Base-by-base conservation (phyloP, 2,329 filamentous ascomycete genomes). In the Neonectria punicea region DNA sequence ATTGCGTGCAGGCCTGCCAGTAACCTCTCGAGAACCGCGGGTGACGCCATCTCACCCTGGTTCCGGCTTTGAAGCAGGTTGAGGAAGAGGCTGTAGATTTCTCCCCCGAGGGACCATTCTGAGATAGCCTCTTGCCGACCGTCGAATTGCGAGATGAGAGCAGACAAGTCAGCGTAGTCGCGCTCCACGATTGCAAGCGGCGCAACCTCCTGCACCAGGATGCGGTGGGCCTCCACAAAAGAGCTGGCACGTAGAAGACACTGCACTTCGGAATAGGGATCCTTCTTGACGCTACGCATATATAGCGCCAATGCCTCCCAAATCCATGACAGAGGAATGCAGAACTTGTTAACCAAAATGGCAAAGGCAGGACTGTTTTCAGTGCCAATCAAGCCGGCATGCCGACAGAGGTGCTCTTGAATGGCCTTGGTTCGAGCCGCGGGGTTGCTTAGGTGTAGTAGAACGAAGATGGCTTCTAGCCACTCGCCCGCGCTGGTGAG, bases 231-330 rank as follows among this genome's bases (percentile, higher is more conserved):
- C 76, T 96, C 93, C 32, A 89, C 85, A 79, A 90, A 92, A 46
- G 92, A 89, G 43, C 87, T 86, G 2, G 94, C 95, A 53, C 89
- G 89, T 64, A 98, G 86, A 13, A 99, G 89, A 73, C 90, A 96
- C 59, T 91, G 86, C 10, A 95, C 92, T 78, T 97, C 93, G 5
- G 84, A 83, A 50, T 85, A 86, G 11, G 91, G 85, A 76, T 94
- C 89, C 68, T 89, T 88, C 73, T 87, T 88, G 51, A 90, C 88
- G 63, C 90, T 90, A 66, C 92, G 91, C 80, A 93, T 94, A 78
- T 92, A 91, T 14, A 95, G 84, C 13, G 94, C 94, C 75, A 94
- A 93, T 18, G 96, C 93, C 65, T 93, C 89, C 89, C 93, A 97
- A 55, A 98, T 85, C 94, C 95, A 97, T 4, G 86, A 79, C 1